Evolutionary conservation across 768 basidiomycete genomes (phyloP).

Genomic region (Mycena crocata): DNA sequence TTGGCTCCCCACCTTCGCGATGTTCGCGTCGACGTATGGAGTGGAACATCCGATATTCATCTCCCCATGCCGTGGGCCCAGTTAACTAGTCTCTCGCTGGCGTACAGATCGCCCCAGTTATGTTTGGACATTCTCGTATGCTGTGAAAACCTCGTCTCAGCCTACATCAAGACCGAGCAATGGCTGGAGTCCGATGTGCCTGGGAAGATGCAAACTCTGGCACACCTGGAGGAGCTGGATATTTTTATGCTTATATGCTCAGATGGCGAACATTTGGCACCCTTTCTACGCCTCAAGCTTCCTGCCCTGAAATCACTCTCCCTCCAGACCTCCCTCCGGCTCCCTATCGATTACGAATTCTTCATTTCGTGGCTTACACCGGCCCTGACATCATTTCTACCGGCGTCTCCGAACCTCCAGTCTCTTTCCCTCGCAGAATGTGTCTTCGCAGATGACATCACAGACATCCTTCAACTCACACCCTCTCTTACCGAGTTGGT

Average conservation of each 20-base stretch:
- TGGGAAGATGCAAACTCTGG: background rate
- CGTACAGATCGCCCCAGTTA: background rate
- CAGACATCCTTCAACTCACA: background rate
- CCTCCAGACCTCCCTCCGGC: background rate
- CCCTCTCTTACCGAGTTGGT: background rate
- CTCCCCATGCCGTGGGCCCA: constrained; percentile 23
- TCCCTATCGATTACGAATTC: background rate
- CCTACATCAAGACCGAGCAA: background rate
- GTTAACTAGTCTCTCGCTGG: constrained; percentile 11
- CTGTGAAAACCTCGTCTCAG: constrained; percentile 15
- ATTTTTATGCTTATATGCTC: background rate
- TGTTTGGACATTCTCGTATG: constrained; percentile 17
- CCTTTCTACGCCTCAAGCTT: constrained; percentile 9
- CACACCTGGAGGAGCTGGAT: constrained; percentile 1
- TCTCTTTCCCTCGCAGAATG: background rate
- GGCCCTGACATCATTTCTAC: background rate
- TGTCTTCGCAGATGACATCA: background rate
- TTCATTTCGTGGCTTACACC: background rate
- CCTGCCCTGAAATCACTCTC: constrained; percentile 3
- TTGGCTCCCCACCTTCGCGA: constrained; percentile 13
- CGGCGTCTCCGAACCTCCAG: background rate
- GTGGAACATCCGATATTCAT: background rate
- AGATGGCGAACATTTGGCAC: background rate
- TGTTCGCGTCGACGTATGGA: background rate
- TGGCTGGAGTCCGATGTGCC: background rate